These are phyloP conservation scores for Chrysanthemum makinoi DNA, from an alignment of 129 eudicot species.

Conservation along the genomic window DNA sequence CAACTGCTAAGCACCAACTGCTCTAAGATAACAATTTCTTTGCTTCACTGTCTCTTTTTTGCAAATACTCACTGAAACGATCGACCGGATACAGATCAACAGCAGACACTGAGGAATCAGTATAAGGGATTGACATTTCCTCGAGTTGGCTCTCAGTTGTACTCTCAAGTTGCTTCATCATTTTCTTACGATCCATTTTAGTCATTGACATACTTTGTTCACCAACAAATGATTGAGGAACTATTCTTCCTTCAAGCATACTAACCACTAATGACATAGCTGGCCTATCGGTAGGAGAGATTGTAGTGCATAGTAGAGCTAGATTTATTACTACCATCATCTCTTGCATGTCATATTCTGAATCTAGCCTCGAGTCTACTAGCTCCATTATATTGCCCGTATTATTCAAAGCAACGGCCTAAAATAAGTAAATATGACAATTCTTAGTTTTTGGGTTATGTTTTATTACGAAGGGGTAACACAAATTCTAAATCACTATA, in stretches of 20 bases:
- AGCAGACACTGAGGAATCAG: constrained; percentile 40
- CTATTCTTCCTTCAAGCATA: constrained; percentile 50
- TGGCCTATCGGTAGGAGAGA: constrained; percentile 42
- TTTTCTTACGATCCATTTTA: constrained; percentile 11
- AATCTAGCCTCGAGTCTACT: constrained; percentile 44
- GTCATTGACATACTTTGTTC: constrained; percentile 24
- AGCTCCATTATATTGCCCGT: constrained; percentile 45
- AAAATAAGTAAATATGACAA: background rate
- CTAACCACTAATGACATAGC: constrained; percentile 58
- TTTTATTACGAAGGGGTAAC: background rate
- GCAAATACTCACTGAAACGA: constrained; percentile 34
- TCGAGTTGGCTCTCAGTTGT: constrained; percentile 11
- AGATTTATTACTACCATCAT: constrained; percentile 33
- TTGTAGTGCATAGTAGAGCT: constrained; percentile 44
- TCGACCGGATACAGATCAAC: constrained; percentile 45
- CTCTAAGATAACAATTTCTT: constrained; percentile 16
- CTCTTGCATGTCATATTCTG: constrained; percentile 35
- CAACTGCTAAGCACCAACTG: background rate
- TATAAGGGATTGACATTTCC: constrained; percentile 37
- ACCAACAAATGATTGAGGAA: constrained; percentile 13
- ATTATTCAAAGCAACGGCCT: constrained; percentile 43
- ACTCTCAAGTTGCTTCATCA: constrained; percentile 16
- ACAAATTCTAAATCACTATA: background rate
- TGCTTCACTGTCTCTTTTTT: constrained; percentile 22
- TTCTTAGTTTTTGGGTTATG: background rate